Evolutionary conservation across 148 eudicot species (phyloP), one percentile per base, ranked within the genome.

Genomic region (Vaccinium macrocarpon): DNA sequence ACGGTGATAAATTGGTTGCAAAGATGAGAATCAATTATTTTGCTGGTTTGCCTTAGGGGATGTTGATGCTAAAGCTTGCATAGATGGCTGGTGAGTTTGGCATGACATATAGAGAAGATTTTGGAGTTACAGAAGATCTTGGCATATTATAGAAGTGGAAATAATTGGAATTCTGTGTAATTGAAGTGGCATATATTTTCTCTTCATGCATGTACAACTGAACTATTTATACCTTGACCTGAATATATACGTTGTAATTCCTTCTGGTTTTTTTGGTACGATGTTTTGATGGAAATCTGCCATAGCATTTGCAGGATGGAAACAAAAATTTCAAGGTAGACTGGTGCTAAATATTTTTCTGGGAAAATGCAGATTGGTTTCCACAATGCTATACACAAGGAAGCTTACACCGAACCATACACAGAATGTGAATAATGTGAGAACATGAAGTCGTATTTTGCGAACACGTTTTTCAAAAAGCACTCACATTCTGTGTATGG

Each of bases 151-250:
- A 25, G 12, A 78, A 14, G 16, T 78, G 59, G 32, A 73, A 25
- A 59, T 2, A 1, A 19, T 6, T 51, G 61, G 25, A 29, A 42
- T 51, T 77, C 79, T 48, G 79, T 48, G 25, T 76, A 10, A 48
- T 74, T 29, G 42, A 19, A 74, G 50, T 74, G n/a, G 10, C 48
- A 23, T 16, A 73, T 38, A 25, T 42, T 73, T 73, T 12, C 12
- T 35, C 51, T 77, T 77, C 59, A 77, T 77, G 51, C 21, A 25
- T 25, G 80, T 25, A 77, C 35, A n/a, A 13, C 57, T 76, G 79
- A 76, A 76, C 56, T 35, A 19, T 18, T 75, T 38, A 75, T 48
- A 1, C 35, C 56, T 76, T 76, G 18, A n/a, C 21, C 46, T 7
- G 8, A 74, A 19, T 74, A 74, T 72, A 74, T 72, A 23, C 76